A percentile compares a stretch with the other conserved stretches of the same genome.
Evolutionary conservation across 2,329 filamentous ascomycete genomes (phyloP).

Genomic region (Penicillium palitans): DNA sequence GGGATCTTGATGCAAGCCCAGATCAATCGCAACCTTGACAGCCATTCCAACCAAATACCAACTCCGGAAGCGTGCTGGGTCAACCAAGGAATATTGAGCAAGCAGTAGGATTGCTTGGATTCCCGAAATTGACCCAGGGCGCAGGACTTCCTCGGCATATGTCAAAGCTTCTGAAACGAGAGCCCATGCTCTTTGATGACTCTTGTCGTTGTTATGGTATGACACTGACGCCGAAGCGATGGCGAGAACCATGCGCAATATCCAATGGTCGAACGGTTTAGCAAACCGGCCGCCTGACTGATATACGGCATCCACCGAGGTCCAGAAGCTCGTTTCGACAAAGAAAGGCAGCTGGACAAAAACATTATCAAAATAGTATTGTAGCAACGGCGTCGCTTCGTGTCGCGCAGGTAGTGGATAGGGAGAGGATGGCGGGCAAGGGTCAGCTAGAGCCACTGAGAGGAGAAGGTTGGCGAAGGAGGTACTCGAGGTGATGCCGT

Average conservation of each 20-base stretch:
- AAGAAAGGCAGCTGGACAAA: conserved; percentile 81
- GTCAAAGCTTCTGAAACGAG: conserved; percentile 68
- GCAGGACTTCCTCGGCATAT: conserved; percentile 78
- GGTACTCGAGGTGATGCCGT: conserved; percentile 82
- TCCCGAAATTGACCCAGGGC: conserved; percentile 78
- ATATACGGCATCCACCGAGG: conserved; percentile 79
- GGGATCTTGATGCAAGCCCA: conserved; percentile 91
- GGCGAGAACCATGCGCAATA: conserved; percentile 84
- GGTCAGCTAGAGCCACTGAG: conserved; percentile 75
- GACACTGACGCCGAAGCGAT: conserved; percentile 76
- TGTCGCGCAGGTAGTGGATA: conserved; percentile 72
- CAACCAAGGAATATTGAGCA: conserved; percentile 84
- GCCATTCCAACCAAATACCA: conserved; percentile 94
- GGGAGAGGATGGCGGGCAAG: conserved; percentile 61
- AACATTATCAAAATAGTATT: conserved; percentile 82
- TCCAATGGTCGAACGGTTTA: conserved; percentile 73
- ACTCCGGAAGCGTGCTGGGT: conserved; percentile 86
- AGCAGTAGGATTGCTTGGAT: conserved; percentile 85
- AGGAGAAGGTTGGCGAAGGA: conserved; percentile 88
- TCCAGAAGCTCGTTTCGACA: conserved; percentile 73
- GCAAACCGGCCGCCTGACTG: conserved; percentile 65
- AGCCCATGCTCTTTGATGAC: conserved; percentile 60
- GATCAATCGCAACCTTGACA: conserved; percentile 79
- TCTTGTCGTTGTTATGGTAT: conserved; percentile 62
- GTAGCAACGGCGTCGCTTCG: conserved; percentile 66